These are phyloP conservation scores for Wickerhamomyces sydowiorum DNA, from an alignment of 805 yeast species.

Conservation along the genomic window DNA sequence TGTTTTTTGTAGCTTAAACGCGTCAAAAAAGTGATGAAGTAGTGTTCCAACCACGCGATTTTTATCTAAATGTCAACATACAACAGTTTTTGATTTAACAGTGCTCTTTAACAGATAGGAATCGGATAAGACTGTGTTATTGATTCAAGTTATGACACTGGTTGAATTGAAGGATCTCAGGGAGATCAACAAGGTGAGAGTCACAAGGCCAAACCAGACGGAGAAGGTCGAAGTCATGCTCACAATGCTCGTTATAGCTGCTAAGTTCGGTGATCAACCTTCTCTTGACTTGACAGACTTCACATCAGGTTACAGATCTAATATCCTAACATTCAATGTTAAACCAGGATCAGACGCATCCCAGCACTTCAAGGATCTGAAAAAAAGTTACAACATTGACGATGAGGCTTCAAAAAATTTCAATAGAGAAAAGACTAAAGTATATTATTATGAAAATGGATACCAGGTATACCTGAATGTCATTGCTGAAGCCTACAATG, in stretches of 20 bases:
- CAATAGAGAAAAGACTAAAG: background rate
- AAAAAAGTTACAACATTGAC: background rate
- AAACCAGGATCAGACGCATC: background rate
- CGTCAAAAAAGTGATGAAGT: background rate
- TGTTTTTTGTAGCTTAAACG: no score
- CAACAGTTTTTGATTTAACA: no score
- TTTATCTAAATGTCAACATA: no score
- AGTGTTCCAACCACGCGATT: background rate
- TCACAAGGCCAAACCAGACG: background rate
- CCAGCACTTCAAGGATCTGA: background rate
- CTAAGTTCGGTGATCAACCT: background rate
- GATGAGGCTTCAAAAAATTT: no score
- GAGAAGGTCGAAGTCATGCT: background rate
- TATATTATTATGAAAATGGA: background rate
- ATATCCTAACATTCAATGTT: background rate
- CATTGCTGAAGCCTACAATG: slow-evolving; percentile 2
- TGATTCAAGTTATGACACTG: no score
- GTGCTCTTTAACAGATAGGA: no score
- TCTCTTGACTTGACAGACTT: background rate
- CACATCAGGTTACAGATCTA: background rate
- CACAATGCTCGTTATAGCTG: background rate
- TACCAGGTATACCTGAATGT: background rate
- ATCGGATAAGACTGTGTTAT: no score
- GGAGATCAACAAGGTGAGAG: background rate
- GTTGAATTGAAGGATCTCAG: background rate